A percentile compares a stretch with the other conserved stretches of the same genome.
Evolutionary conservation across 306 rosid genomes (phyloP).

Genomic region (Rosa multiflora): DNA sequence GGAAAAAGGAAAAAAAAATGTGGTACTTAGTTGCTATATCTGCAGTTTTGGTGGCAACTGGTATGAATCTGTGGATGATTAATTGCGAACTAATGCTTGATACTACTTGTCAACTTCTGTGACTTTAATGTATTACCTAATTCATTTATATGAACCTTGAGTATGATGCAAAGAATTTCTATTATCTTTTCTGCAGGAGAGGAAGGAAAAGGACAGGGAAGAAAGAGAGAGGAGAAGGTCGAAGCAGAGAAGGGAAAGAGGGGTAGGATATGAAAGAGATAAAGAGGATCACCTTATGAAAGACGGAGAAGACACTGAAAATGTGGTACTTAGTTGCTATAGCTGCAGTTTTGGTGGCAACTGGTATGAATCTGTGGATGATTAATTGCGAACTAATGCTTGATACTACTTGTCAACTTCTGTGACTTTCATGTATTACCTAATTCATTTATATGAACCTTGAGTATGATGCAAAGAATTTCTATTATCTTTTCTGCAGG

Average conservation of each 20-base stretch:
- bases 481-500: constrained; percentile 43
- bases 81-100: neutral
- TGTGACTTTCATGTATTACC: neutral
- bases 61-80: neutral
- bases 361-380: neutral
- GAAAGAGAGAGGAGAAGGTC: constrained; percentile 67
- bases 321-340: neutral
- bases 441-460: neutral
- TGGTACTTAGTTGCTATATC: neutral
- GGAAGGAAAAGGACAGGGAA: constrained; percentile 81
- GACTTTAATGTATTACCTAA: neutral
- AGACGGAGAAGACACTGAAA: constrained; percentile 60
- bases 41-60: neutral
- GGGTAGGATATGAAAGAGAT: constrained; percentile 61
- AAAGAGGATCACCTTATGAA: constrained; percentile 58
- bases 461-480: neutral
- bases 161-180: neutral
- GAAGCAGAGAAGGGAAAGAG: constrained; percentile 75
- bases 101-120: neutral
- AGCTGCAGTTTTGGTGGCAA: neutral
- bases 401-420: neutral
- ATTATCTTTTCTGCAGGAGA: constrained; percentile 49
- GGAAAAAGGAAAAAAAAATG: neutral
- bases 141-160: neutral
- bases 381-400: neutral